phyloP scores from a whole-genome alignment of 345 rosid species.

The Gossypium longicalyx region DNA sequence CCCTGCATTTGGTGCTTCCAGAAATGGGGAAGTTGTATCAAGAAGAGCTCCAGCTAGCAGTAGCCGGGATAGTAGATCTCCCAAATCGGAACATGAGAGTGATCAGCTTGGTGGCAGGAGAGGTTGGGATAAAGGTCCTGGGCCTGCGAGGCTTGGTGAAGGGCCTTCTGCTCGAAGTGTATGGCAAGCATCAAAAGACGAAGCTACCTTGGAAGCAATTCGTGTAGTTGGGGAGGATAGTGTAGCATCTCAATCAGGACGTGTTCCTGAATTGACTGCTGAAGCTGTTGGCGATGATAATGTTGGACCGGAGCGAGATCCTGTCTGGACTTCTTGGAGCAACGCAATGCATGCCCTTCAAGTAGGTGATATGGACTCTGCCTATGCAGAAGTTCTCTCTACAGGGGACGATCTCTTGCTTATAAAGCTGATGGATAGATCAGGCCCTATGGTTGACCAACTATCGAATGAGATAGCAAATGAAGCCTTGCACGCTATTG shows the following conservation, averaged over 20 bases:
- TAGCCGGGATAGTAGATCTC: constrained; percentile 46
- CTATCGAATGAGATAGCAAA: constrained; percentile 76
- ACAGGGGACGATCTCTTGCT: constrained; percentile 82
- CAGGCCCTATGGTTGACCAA: constrained; percentile 89
- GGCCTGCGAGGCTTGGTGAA: constrained; percentile 79
- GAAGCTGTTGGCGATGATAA: constrained; percentile 81
- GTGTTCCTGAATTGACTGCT: constrained; percentile 71
- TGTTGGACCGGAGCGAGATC: constrained; percentile 68
- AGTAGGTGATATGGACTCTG: constrained; percentile 84
- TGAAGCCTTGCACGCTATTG: constrained; percentile 67
- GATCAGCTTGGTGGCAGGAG: constrained; percentile 71
- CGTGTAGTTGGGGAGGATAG: constrained; percentile 91
- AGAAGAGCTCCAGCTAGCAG: constrained; percentile 59
- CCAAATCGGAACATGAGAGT: constrained; percentile 67
- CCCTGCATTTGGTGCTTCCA: constrained; percentile 57
- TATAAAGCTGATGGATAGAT: constrained; percentile 90
- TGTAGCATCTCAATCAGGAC: constrained; percentile 50
- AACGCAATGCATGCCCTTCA: constrained; percentile 90
- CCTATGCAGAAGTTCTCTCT: constrained; percentile 74
- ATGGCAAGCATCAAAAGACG: constrained; percentile 99
- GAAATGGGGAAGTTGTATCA: constrained; percentile 60
- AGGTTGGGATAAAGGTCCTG: constrained; percentile 79
- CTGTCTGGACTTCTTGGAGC: constrained; percentile 86
- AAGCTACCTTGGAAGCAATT: constrained; percentile 97
- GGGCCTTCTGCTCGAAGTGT: constrained; percentile 99